Evolutionary conservation across 106 monocot genomes (phyloP).

Genomic region (Dioscorea zingiberensis): DNA sequence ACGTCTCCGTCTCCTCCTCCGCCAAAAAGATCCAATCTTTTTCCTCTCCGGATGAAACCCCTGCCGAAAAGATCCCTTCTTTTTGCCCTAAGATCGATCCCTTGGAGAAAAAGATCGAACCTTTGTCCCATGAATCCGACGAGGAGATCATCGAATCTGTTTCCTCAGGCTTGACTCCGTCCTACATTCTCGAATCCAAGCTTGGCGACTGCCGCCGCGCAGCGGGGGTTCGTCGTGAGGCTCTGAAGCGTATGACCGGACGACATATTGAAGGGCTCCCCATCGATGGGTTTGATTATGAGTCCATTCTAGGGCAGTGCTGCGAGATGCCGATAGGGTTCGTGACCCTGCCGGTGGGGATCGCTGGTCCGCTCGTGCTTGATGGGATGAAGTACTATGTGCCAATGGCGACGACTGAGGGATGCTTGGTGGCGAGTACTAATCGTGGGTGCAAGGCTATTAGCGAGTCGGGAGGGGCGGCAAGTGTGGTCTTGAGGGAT

Average conservation of each 20-base stretch:
- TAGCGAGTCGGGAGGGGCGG: conserved; percentile 60
- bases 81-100: too few relatives aligned
- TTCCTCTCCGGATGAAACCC: too few relatives aligned
- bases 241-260: conserved; percentile 54
- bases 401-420: conserved; percentile 94
- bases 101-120: neutral
- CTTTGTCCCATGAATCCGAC: conserved; percentile 18
- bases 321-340: conserved; percentile 85
- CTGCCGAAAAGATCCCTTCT: too few relatives aligned
- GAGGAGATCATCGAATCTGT: conserved; percentile 55
- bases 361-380: conserved; percentile 68
- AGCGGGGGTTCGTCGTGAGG: conserved; percentile 57
- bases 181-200: conserved; percentile 53
- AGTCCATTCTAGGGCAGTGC: conserved; percentile 73
- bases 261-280: conserved; percentile 61
- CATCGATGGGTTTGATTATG: conserved; percentile 74
- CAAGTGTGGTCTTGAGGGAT: conserved; percentile 56
- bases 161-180: conserved; percentile 49
- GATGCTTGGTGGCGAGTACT: conserved; percentile 84
- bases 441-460: conserved; percentile 88
- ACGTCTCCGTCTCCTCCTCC: neutral
- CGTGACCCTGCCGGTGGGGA: conserved; percentile 63
- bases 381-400: conserved; percentile 55
- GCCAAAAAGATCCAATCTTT: neutral
- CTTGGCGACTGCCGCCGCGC: conserved; percentile 63